phyloP scores from a whole-genome alignment of 2,329 filamentous ascomycete genomes.

The Zalaria obscura region DNA sequence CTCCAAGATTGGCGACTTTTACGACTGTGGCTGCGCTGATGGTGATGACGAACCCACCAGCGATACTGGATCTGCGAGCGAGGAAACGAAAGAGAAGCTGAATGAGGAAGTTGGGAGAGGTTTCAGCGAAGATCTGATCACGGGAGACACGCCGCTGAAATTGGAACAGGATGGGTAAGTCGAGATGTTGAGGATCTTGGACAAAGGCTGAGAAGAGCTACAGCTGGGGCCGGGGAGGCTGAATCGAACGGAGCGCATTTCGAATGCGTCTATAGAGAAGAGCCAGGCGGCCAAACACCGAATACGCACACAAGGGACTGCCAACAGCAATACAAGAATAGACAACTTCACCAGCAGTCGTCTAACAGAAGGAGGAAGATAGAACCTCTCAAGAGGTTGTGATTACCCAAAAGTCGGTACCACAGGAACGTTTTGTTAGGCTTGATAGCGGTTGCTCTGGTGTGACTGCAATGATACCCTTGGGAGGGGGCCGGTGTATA shows the following conservation, averaged over 20 bases:
- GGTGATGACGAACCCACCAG: constrained; percentile 26
- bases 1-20: constrained; percentile 50
- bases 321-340: too few species aligned
- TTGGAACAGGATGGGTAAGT: constrained; percentile 12
- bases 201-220: background rate
- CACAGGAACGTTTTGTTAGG: too few species aligned
- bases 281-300: too few species aligned
- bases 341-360: too few species aligned
- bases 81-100: constrained; percentile 11
- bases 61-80: constrained; percentile 3
- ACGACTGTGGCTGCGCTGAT: constrained; percentile 51
- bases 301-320: too few species aligned
- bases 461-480: too few species aligned
- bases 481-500: too few species aligned
- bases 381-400: too few species aligned
- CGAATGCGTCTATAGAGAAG: too few species aligned
- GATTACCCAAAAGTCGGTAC: too few species aligned
- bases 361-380: too few species aligned
- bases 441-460: too few species aligned
- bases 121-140: constrained; percentile 14
- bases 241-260: background rate
- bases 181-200: background rate
- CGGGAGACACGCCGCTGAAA: constrained; percentile 4
- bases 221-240: constrained; percentile 6
- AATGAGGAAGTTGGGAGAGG: constrained; percentile 16